These are phyloP conservation scores for Mercurialis annua DNA, from an alignment of 345 rosid genomes.

Conservation along the genomic window DNA sequence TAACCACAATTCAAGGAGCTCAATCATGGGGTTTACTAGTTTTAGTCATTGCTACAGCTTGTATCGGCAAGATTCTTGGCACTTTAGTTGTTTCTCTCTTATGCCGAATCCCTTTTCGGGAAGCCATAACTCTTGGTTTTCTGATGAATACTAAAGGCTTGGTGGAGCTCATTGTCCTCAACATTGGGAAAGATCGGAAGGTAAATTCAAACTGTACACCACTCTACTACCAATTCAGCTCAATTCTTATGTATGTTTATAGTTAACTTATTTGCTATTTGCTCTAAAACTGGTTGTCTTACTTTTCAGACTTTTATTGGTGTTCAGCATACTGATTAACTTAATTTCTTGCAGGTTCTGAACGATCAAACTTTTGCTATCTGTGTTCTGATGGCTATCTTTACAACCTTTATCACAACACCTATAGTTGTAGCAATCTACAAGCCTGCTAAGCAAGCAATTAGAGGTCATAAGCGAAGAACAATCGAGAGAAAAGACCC, in stretches of 20 bases:
- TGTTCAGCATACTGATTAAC: background rate
- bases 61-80: conserved; percentile 67
- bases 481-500: conserved; percentile 39
- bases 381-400: conserved; percentile 70
- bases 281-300: too few species aligned
- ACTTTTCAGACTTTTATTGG: too few species aligned
- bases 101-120: conserved; percentile 45
- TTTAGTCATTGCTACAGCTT: conserved; percentile 59
- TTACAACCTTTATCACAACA: conserved; percentile 74
- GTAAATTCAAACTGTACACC: conserved; percentile 30
- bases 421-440: conserved; percentile 60
- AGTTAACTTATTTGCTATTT: too few species aligned
- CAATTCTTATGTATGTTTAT: too few species aligned
- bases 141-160: conserved; percentile 84
- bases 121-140: conserved; percentile 60
- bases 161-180: too few species aligned
- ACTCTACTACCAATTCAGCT: too few species aligned
- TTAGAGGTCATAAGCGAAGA: conserved; percentile 46
- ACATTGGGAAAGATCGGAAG: conserved; percentile 75
- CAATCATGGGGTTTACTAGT: conserved; percentile 72
- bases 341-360: conserved; percentile 45
- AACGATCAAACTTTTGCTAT: conserved; percentile 77
- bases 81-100: conserved; percentile 45
- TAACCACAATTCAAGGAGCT: conserved; percentile 50
- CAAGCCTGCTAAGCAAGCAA: conserved; percentile 45